These are phyloP conservation scores for Hygrophila difformis DNA, from an alignment of 257 asterid genomes.

Conservation along the genomic window DNA sequence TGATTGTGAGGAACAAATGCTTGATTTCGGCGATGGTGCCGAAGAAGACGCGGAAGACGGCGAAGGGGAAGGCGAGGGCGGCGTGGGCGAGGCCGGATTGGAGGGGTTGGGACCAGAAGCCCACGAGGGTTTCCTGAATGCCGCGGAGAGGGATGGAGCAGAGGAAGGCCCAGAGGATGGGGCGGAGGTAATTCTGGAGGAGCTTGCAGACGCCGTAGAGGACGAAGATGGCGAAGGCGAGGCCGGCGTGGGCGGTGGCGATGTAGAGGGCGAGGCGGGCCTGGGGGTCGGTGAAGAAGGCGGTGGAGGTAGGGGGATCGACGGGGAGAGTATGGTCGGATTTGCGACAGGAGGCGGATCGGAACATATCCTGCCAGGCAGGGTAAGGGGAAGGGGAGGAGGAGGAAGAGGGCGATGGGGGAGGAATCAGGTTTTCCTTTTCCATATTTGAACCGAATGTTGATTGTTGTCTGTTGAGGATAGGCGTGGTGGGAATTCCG, in stretches of 20 bases:
- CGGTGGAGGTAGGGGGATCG: slow-evolving; percentile 16
- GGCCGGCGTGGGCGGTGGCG: slow-evolving; percentile 94
- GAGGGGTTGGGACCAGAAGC: slow-evolving; percentile 83
- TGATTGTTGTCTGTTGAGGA: too few species aligned
- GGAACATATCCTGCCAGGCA: slow-evolving; percentile 94
- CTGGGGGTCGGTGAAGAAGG: slow-evolving; percentile 76
- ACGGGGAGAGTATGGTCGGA: slow-evolving; percentile 36
- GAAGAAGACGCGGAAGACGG: slow-evolving; percentile 55
- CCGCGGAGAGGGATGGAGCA: slow-evolving; percentile 90
- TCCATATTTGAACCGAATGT: too few species aligned
- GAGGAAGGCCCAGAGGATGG: slow-evolving; percentile 88
- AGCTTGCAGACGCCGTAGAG: slow-evolving; percentile 69
- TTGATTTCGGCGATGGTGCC: slow-evolving; percentile 78
- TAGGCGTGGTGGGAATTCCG: too few species aligned
- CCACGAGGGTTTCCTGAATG: slow-evolving; percentile 73
- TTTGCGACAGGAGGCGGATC: slow-evolving; percentile 78
- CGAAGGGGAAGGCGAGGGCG: slow-evolving; percentile 65
- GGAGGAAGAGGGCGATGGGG: too few species aligned
- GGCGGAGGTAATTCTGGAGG: slow-evolving; percentile 69
- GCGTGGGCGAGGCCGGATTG: slow-evolving; percentile 86
- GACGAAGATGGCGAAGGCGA: slow-evolving; percentile 53
- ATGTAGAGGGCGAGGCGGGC: slow-evolving; percentile 88
- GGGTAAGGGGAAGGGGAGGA: slow-evolving; percentile 20
- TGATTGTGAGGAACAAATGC: slow-evolving; percentile 31
- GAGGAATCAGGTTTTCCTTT: too few species aligned